Evolutionary conservation across 371 early-diverging fungal species (phyloP), one percentile per base, ranked within the genome.

Genomic region (Mucor lusitanicus): DNA sequence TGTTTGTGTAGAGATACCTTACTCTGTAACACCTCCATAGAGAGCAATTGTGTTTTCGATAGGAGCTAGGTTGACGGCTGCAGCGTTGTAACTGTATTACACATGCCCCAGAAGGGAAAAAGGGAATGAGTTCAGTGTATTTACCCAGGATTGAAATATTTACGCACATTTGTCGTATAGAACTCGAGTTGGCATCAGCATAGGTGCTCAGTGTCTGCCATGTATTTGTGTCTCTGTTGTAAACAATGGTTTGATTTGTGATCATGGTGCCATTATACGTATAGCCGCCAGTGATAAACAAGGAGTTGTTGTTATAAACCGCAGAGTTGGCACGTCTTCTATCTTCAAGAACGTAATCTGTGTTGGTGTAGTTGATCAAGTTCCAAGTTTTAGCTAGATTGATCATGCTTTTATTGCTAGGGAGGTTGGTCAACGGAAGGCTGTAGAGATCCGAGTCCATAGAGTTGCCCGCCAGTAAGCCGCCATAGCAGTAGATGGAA

Each of bases 201-300:
- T 65, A 65, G 0, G n/a, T 19, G 19, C n/a, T 28, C 19, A 65
- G 37, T 3, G 19, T 59, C 15, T 65, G 53, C 66, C 66, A 65
- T 28, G 59, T 39, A 39, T 65, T 65, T 13, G 50, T 25, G 5
- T 46, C 54, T 21, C 53, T 19, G 40, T 59, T 19, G 15, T 65
- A 65, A 6, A 21, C 25, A 28, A 65, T 59, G 6, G 66, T 59
- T 19, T 65, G 66, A 39, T 65, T 65, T 9, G 12, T 21, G 8
- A 65, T 27, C 3, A n/a, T 27, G 0, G 32, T 44, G 3, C 59
- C 15, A n/a, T 50, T 59, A 6, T 32, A 32, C 4, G 42, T 60
- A 7, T 58, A 58, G 4, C 66, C 66, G 0, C 66, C 66, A 17
- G 48, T 37, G 7, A 65, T 39, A 6, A 65, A 25, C 12, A 65